Base-by-base conservation (phyloP, 2,329 filamentous ascomycete species). In the Magnaporthales sp. region DNA sequence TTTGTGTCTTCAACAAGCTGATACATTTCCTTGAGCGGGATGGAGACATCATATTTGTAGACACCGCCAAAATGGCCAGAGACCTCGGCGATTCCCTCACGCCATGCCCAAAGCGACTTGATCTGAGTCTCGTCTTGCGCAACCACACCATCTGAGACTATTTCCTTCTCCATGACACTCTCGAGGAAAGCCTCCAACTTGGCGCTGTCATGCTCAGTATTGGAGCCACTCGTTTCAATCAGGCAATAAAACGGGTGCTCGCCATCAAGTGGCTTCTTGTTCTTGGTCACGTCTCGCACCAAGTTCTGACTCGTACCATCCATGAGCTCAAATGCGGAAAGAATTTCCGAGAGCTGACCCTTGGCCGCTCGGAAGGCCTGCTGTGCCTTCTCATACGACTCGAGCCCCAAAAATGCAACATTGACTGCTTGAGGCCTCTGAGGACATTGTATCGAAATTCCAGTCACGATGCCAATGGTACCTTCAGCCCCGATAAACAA, bases 1-100 rank as follows among this genome's bases (percentile, higher is more conserved):
- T 90, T 86, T 26, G 89, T 90, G 72, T 98, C 95, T 70, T 95
- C 91, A 31, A 99, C 95, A 31, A 99, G 83, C 71, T 86, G 82
- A 80, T 99, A 99, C 73, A 99, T 87, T 71, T 97, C 89, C 13
- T 86, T 79, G 30, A 99, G 84, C 1, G 95, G 95, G 70, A 99
- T 97, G 7, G 95, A 98, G 32, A 99, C 84, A 75, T 99, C 95
- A 77, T 99, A 99, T 80, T 99, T 99, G 85, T 99, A 99, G 9
- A 95, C 93, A 61, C 93, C 95, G 67, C 95, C 96, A 79, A 91
- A 92, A 77, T 97, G 93, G 69, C 91, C 91, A 29, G 96, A 82
- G 62, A 89, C 89, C 80, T 99, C 95, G 0, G 93, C 89, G 71
- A 99, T 92, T 71, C 93, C 92, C 81, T 99, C 95, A 70, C 95